A percentile compares a stretch with the other conserved stretches of the same genome.
phyloP scores from a whole-genome alignment of 2,329 filamentous ascomycete species.

The Fusarium neocosmosporiellum region DNA sequence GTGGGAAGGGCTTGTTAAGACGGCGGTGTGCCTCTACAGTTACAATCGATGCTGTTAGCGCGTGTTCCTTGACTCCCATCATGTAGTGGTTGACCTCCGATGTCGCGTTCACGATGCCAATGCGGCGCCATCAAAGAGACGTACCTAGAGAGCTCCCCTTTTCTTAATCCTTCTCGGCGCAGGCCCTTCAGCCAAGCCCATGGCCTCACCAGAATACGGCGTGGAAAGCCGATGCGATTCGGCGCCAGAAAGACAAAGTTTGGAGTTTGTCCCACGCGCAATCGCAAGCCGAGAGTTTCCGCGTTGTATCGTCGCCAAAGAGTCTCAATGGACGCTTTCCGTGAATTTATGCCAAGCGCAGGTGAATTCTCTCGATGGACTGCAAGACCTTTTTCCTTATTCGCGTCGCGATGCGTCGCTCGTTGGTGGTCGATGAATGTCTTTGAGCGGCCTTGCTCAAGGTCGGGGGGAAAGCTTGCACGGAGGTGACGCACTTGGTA shows the following conservation, averaged over 20 bases:
- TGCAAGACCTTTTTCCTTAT: neutral
- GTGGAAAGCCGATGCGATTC: slow-evolving; percentile 25
- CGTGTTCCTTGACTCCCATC: neutral
- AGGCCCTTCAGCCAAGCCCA: slow-evolving; percentile 48
- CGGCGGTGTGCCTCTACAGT: slow-evolving; percentile 18
- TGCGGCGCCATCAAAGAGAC: slow-evolving; percentile 20
- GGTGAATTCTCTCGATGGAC: neutral
- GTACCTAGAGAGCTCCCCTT: slow-evolving; percentile 45
- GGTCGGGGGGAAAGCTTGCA: slow-evolving; percentile 27
- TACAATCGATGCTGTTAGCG: slow-evolving; percentile 13
- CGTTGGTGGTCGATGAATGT: slow-evolving; percentile 25
- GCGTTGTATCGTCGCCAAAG: slow-evolving; percentile 5
- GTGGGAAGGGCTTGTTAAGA: slow-evolving; percentile 6
- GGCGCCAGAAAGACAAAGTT: slow-evolving; percentile 13
- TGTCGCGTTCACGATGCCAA: slow-evolving; percentile 11
- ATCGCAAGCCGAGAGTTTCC: slow-evolving; percentile 18
- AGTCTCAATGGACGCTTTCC: slow-evolving; percentile 18
- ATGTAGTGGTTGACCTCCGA: neutral
- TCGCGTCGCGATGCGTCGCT: slow-evolving; percentile 4
- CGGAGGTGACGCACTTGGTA: slow-evolving; percentile 43
- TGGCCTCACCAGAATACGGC: slow-evolving; percentile 44
- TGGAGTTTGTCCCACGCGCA: slow-evolving; percentile 14
- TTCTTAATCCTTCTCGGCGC: slow-evolving; percentile 46
- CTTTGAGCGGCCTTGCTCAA: slow-evolving; percentile 16
- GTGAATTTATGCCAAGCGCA: neutral